Evolutionary conservation across 2,329 filamentous ascomycete species (phyloP), one percentile per base, ranked within the genome.

Genomic region (Acrocalymma vagum): DNA sequence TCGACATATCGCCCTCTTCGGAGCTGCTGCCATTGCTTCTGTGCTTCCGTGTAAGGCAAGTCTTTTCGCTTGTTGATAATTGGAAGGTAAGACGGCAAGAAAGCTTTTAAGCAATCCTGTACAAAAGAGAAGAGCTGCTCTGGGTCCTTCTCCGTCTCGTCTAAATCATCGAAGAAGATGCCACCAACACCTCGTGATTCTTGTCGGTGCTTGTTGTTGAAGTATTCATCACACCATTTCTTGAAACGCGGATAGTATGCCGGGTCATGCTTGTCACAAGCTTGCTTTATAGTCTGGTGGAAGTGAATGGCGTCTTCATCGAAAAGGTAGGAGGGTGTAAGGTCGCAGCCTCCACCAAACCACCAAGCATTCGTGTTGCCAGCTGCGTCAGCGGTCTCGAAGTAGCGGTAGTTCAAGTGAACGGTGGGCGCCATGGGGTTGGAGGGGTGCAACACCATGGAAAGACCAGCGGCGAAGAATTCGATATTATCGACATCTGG

Each of bases 351-450:
- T 34, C 94, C 94, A 51, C 94, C 94, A 62, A 96, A 99, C 94
- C 94, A 99, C 93, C 94, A 99, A 6, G 91, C 87, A 52, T 93
- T 90, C 36, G 79, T 86, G 53, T 79, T 87, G 28, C 88, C 90
- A 58, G 93, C 87, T 7, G 87, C 82, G 60, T 93, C 88, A 46
- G 89, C 88, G 1, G 94, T 99, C 77, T 99, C 94, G 65, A 99
- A 99, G 74, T 99, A 99, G 42, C 94, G 85, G 78, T 97, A 97
- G 78, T 99, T 99, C 58, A 99, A 80, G 71, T 99, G 94, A 13
- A 99, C 94, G 0, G 94, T 99, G 0, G 94, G 94, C 6, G 93
- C 93, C 87, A 96, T 95, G 31, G 94, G 94, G 72, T 99, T 99
- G 60, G 84, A 81, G 2, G 94, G 94, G 70, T 99, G 94, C 36